Base-by-base conservation (phyloP, 2,329 filamentous ascomycete genomes). In the Tolypocladium capitatum region DNA sequence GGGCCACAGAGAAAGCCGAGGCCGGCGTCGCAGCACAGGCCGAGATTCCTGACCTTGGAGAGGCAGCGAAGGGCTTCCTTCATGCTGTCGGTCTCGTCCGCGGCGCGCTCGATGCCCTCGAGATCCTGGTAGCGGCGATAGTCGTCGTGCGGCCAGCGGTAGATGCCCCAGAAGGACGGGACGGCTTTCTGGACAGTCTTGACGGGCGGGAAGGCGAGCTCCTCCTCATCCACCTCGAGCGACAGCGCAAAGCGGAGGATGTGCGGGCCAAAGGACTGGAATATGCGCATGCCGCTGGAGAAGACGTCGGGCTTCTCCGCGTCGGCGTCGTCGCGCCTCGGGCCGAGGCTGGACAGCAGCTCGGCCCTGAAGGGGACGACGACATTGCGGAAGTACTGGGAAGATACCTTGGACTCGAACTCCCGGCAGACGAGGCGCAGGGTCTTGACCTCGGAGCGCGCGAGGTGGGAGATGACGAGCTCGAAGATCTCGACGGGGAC, bases 1-100 rank as follows among this genome's bases (percentile, higher is more conserved):
- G 81, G 77, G 1, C 81, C 81, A 43, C 68, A 67, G 11, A 86
- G 69, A 70, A 80, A 86, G 11, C 83, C 83, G 34, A 86, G 68
- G 10, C 83, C 81, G 48, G 74, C 80, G 56, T 84, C 79, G 36
- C 84, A 72, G 18, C 78, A 84, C 4, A 87, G 63, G 0, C 77
- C 83, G n/a, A 87, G 69, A 51, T 84, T 80, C 33, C 68, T 70
- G 3, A 82, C 74, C 9, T 71, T 68, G 2, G 59, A 64, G 2
- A 85, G 68, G 46, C 72, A 74, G 11, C 68, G 68, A 48, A 87
- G 72, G 3, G 81, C 80, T 32, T 71, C 67, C 51, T 72, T 77
- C 76, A 84, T 80, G 30, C 71, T 72, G 10, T 70, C 68, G 0
- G 73, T 78, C 55, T 83, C 78, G 54, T 86, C 81, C 5, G 81